Percentiles rank a stretch among this genome's conserved stretches.
phyloP scores from a whole-genome alignment of 2,329 filamentous ascomycete species.

The Fusarium sarcochroum region DNA sequence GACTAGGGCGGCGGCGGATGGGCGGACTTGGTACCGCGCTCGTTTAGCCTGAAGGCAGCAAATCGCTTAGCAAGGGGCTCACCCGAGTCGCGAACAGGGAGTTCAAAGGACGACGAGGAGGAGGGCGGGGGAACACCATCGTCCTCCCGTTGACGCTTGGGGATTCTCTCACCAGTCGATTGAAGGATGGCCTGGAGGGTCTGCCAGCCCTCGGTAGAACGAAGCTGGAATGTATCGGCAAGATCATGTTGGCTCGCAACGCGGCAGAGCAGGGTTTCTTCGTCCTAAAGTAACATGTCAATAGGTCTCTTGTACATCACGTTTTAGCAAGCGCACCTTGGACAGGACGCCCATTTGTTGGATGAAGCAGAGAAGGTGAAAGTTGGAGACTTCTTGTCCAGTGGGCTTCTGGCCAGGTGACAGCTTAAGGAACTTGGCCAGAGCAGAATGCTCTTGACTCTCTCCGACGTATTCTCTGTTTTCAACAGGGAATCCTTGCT shows the following conservation, averaged over 20 bases:
- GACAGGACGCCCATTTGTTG: conserved; percentile 84
- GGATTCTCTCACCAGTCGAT: conserved; percentile 96
- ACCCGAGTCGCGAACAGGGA: conserved; percentile 56
- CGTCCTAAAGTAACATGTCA: conserved; percentile 73
- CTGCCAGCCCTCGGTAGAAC: conserved; percentile 92
- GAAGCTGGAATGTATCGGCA: conserved; percentile 84
- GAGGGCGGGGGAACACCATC: conserved; percentile 52
- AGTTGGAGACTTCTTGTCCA: conserved; percentile 84
- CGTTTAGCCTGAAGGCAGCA: conserved; percentile 75
- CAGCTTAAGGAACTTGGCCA: conserved; percentile 78
- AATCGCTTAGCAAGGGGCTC: conserved; percentile 76
- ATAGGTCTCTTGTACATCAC: neutral
- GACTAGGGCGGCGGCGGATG: conserved; percentile 46
- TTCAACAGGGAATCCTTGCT: conserved; percentile 86
- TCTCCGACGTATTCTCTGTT: conserved; percentile 91
- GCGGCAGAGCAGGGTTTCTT: conserved; percentile 87
- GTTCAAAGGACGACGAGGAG: conserved; percentile 49
- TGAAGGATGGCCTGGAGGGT: conserved; percentile 93
- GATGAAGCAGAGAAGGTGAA: conserved; percentile 92
- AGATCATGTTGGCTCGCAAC: conserved; percentile 87
- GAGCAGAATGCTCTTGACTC: conserved; percentile 80
- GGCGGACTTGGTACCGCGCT: conserved; percentile 50
- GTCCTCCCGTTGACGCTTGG: conserved; percentile 72
- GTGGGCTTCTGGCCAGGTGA: conserved; percentile 70
- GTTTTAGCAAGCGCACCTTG: conserved; percentile 72